Evolutionary conservation across 2,329 filamentous ascomycete species (phyloP).

Genomic region (Hyphodiscus sp.): DNA sequence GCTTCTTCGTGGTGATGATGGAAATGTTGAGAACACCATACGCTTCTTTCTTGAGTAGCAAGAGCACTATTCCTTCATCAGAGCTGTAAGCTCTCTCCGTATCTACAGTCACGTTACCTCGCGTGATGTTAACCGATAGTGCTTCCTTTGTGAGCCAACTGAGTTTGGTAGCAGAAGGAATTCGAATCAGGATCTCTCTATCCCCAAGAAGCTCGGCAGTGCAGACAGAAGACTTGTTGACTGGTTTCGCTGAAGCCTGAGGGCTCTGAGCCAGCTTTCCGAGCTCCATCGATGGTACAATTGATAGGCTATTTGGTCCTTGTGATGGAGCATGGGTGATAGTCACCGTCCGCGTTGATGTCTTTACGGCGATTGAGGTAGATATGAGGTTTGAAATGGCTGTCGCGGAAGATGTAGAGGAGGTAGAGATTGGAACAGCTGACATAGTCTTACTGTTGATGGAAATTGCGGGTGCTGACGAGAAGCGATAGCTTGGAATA

Average conservation of each 20-base stretch:
- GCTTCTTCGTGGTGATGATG: conserved; percentile 51
- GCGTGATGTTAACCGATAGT: conserved; percentile 48
- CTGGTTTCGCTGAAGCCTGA: conserved; percentile 12
- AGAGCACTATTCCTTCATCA: conserved; percentile 30
- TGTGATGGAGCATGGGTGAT: conserved; percentile 30
- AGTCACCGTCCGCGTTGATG: conserved; percentile 28
- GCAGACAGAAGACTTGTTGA: conserved; percentile 33
- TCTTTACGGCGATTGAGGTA: conserved; percentile 21
- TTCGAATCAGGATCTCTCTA: conserved; percentile 47
- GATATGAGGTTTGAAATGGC: conserved; percentile 16
- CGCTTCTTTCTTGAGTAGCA: conserved; percentile 47
- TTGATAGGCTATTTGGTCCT: conserved; percentile 32
- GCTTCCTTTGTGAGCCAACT: conserved; percentile 51
- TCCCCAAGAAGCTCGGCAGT: conserved; percentile 39
- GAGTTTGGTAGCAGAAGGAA: conserved; percentile 44
- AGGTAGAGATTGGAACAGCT: conserved; percentile 20
- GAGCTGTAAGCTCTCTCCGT: conserved; percentile 36
- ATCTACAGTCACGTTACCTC: conserved; percentile 40
- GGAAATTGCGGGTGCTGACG: conserved; percentile 24
- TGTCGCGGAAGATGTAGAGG: conserved; percentile 16
- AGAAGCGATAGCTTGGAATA: conserved; percentile 17
- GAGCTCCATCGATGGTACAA: conserved; percentile 36
- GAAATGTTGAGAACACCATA: conserved; percentile 52
- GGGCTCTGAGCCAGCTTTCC: conserved; percentile 18
- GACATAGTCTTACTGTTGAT: conserved; percentile 29